Percentiles rank a stretch among this genome's conserved stretches.
phyloP scores from a whole-genome alignment of 2,329 filamentous ascomycete species.

The Rhytidhysteron rufulum region DNA sequence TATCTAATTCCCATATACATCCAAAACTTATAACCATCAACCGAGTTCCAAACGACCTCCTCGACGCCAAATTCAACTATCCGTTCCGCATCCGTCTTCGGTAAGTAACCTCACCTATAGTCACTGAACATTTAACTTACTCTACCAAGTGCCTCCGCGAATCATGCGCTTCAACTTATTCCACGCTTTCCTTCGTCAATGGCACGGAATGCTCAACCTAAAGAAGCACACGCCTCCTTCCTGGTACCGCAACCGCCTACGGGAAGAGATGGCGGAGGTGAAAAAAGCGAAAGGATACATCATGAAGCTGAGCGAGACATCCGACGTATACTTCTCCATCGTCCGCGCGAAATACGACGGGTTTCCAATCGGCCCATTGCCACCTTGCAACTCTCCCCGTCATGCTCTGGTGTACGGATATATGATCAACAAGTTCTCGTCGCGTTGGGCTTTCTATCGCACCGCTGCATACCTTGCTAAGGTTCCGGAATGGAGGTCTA shows the following conservation, averaged over 20 bases:
- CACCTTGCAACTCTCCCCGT: constrained; percentile 13
- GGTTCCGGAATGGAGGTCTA: constrained; percentile 12
- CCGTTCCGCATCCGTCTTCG: too few relatives aligned
- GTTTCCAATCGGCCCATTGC: constrained; percentile 25
- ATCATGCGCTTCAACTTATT: too few relatives aligned
- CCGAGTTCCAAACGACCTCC: too few relatives aligned
- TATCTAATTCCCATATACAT: too few relatives aligned
- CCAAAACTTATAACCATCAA: too few relatives aligned
- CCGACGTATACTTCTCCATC: constrained; percentile 43
- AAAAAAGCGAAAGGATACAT: constrained; percentile 24
- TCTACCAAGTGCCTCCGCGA: too few relatives aligned
- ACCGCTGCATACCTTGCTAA: constrained; percentile 31
- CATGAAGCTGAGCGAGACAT: constrained; percentile 41
- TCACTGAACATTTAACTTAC: too few relatives aligned
- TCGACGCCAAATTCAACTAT: too few relatives aligned
- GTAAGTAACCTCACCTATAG: too few relatives aligned
- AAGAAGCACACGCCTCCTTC: constrained; percentile 26
- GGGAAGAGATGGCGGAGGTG: constrained; percentile 39
- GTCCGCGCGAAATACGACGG: constrained; percentile 40
- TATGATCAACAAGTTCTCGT: constrained; percentile 44
- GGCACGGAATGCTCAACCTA: constrained; percentile 27
- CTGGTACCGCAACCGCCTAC: constrained; percentile 40
- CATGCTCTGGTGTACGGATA: constrained; percentile 35
- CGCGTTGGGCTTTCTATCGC: constrained; percentile 41
- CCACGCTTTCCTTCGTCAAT: constrained; percentile 4